Base-by-base conservation (phyloP, 1,139 yeast species). In the Saccharomyces pastorianus region DNA sequence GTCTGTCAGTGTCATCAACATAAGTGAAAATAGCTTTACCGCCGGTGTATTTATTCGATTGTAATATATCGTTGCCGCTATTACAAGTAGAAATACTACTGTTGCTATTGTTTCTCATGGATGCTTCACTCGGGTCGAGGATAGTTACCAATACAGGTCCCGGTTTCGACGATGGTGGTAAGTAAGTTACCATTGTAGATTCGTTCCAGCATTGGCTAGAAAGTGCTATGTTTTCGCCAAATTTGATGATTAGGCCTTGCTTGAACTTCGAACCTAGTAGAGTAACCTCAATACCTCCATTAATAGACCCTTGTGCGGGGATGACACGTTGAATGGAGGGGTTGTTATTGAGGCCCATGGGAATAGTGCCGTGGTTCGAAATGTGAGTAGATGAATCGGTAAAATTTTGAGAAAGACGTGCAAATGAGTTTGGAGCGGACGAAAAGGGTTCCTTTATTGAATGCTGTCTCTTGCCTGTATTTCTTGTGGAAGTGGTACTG, bases 161-260 rank as follows among this genome's bases (percentile, higher is more conserved):
- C 0, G 97, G 85, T 53, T 78, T 81, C 3, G 85, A 72, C 0
- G 97, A 88, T 2, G 98, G 97, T 3, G 99, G 99, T 51, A 91
- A 74, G 63, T 88, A 91, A 0, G 97, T 89, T 2, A 93, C 96
- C 57, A 93, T 86, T 0, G 99, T 93, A 3, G 95, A 81, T 48
- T 88, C 95, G 50, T 95, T 88, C 98, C 98, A 93, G 70, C 96
- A 90, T 67, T 90, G 96, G 1, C 97, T 89, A 1, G 96, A 88
- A 51, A 88, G 74, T 0, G 97, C 95, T 58, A 79, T 77, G 65
- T 83, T 84, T 6, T 87, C 82, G 49, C 99, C 99, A 72, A 93
- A 93, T 68, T 86, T 85, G 23, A 91, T 96, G 41, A 77, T 75
- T 58, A 90, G 75, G 1, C 95, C 96, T 13, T 88, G 87, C 55